Base-by-base conservation (phyloP, 1,284 basidiomycete species). In the Trametes versicolor region DNA sequence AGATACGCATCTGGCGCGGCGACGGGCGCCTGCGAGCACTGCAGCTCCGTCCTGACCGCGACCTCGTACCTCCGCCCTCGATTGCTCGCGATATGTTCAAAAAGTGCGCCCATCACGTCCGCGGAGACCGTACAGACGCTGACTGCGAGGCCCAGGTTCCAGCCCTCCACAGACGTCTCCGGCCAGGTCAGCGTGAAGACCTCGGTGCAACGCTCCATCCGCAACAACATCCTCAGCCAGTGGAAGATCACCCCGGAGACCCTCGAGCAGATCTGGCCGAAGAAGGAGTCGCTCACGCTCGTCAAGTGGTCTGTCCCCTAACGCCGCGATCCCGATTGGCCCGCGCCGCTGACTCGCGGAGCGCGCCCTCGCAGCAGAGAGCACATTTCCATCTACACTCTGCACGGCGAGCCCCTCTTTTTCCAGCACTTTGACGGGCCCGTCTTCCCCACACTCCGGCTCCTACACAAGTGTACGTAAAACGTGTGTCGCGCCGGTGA, bases 351-450 rank as follows among this genome's bases (percentile, higher is more conserved):
- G 43, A 56, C 67, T 23, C 47, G 57, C 47, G 52, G 45, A 27
- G 43, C 64, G n/a, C 58, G 27, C 48, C 58, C 65, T 45, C 71
- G 75, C 77, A 98, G 97, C 82, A 93, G 93, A 88, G 97, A 99
- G 70, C 95, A 98, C 77, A 87, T 99, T 71, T 95, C 95, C 60
- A 93, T 99, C 76, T 96, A 95, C 78, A 93, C 96, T 1, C 82
- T 97, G 41, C 87, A 96, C 69, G 86, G 90, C 52, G 91, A 93
- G 74, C 96, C 97, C 6, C 78, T 99, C 64, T 95, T 98, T 81
- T 97, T 98, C 84, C 97, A 99, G 78, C 96, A 98, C 79, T 97
- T 95, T 76, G 97, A 99, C 78, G 96, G 95, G 0, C 95, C 95
- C 0, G 90, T 95, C 74, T 91, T 91, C 74, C 97, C 98, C 4